A percentile compares a stretch with the other conserved stretches of the same genome.
Evolutionary conservation across 495 filamentous ascomycete species (phyloP).

Genomic region (Penicillium coprophilum): DNA sequence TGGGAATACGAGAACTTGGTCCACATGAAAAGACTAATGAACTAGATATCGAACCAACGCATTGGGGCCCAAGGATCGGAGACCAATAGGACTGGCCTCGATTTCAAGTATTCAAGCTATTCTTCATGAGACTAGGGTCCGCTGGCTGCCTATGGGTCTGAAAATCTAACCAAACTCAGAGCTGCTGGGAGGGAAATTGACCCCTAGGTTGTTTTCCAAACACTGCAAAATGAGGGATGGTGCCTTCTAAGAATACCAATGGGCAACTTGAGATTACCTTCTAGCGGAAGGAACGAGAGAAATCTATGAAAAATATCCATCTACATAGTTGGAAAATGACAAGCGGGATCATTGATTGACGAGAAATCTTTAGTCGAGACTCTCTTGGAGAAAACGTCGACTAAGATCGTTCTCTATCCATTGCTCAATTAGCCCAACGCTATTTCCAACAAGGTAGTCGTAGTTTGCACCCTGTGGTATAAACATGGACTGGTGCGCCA

Average conservation of each 20-base stretch:
- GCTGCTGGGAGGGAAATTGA: constrained; percentile 3
- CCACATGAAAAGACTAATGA: too few species aligned
- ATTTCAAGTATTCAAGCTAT: constrained; percentile 19
- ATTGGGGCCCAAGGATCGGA: background rate
- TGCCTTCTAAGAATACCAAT: background rate
- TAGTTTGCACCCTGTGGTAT: constrained; percentile 63
- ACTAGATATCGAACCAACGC: too few species aligned
- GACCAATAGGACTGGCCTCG: constrained; percentile 11
- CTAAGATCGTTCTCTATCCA: constrained; percentile 64
- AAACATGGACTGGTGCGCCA: constrained; percentile 83
- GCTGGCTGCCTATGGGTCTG: constrained; percentile 11
- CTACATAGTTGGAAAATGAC: background rate
- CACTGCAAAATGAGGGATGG: constrained; percentile 5
- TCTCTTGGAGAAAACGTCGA: constrained; percentile 22
- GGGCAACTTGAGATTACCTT: background rate
- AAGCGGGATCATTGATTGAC: background rate
- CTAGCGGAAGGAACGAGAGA: background rate
- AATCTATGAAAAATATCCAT: background rate
- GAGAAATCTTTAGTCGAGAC: constrained; percentile 14
- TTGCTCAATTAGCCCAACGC: constrained; percentile 62
- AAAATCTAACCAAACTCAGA: constrained; percentile 8
- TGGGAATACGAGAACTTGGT: too few species aligned
- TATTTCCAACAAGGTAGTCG: constrained; percentile 73
- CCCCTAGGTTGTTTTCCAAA: constrained; percentile 7
- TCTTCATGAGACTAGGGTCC: constrained; percentile 16